These are phyloP conservation scores for Ceraceosorus bombacis DNA, from an alignment of 1,284 basidiomycete species.

Conservation along the genomic window DNA sequence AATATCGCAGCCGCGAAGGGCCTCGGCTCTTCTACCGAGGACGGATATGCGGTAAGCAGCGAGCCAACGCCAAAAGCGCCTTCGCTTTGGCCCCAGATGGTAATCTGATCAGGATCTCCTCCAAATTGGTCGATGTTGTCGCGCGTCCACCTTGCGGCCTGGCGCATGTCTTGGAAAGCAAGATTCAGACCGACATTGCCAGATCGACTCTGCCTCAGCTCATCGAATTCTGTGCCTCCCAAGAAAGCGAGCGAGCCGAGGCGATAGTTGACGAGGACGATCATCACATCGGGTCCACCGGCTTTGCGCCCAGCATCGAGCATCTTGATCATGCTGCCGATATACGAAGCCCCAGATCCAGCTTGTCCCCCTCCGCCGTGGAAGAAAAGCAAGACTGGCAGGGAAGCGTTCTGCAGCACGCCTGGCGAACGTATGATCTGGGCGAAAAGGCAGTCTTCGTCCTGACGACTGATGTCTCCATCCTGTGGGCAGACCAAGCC, in stretches of 20 bases:
- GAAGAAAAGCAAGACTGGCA: conserved; percentile 12
- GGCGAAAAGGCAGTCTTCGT: conserved; percentile 10
- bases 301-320: conserved; percentile 2
- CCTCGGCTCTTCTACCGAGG: neutral
- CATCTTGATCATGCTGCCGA: conserved; percentile 1
- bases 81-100: conserved; percentile 16
- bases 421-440: conserved; percentile 4
- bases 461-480: conserved; percentile 2
- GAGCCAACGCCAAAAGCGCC: conserved; percentile 14
- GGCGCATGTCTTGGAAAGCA: conserved; percentile 10
- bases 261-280: conserved; percentile 57
- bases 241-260: conserved; percentile 32
- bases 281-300: conserved; percentile 3
- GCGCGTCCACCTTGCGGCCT: conserved; percentile 6
- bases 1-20: conserved; percentile 12
- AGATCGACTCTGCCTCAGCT: neutral
- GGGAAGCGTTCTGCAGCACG: too few species aligned
- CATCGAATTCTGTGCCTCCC: conserved; percentile 3
- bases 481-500: conserved; percentile 4
- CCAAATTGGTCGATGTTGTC: conserved; percentile 12
- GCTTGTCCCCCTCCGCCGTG: conserved; percentile 13
- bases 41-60: neutral
- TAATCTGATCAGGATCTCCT: conserved; percentile 14
- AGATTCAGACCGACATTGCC: conserved; percentile 9
- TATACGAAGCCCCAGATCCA: conserved; percentile 1